Conservation (phyloP, 441 rosid species). For the Pelargonium fulgidum region DNA sequence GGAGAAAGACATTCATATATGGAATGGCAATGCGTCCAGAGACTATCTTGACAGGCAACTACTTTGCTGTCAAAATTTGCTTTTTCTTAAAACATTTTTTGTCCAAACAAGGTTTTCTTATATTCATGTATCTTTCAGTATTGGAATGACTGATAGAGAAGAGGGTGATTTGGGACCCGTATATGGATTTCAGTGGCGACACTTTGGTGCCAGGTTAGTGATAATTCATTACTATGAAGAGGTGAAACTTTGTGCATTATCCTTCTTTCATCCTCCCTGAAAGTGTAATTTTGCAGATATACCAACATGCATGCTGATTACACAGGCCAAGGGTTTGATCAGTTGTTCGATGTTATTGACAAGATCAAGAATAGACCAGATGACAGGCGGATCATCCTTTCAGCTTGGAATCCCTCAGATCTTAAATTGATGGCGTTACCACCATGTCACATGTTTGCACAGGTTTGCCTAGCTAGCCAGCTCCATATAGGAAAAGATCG, state of each 20-base stretch:
- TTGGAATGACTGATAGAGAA: conserved; percentile 62
- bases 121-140: conserved; percentile 28
- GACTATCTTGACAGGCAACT: conserved; percentile 71
- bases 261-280: background rate
- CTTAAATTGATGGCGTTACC: conserved; percentile 89
- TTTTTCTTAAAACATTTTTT: too few species aligned
- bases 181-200: conserved; percentile 94
- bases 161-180: conserved; percentile 88
- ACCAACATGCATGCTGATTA: conserved; percentile 82
- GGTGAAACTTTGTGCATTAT: background rate
- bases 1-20: conserved; percentile 74
- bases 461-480: conserved; percentile 30
- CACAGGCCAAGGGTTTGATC: conserved; percentile 84
- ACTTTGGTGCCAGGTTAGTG: conserved; percentile 79
- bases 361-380: conserved; percentile 78
- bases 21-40: conserved; percentile 94
- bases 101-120: too few species aligned
- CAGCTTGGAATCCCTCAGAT: conserved; percentile 95
- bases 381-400: conserved; percentile 70
- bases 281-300: conserved; percentile 38
- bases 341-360: conserved; percentile 62
- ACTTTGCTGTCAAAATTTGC: background rate
- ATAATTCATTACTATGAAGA: conserved; percentile 9
- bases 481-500: too few species aligned
- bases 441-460: conserved; percentile 95